phyloP scores from a whole-genome alignment of 2,329 filamentous ascomycete species.

The Ceratocystis alfenasii region DNA sequence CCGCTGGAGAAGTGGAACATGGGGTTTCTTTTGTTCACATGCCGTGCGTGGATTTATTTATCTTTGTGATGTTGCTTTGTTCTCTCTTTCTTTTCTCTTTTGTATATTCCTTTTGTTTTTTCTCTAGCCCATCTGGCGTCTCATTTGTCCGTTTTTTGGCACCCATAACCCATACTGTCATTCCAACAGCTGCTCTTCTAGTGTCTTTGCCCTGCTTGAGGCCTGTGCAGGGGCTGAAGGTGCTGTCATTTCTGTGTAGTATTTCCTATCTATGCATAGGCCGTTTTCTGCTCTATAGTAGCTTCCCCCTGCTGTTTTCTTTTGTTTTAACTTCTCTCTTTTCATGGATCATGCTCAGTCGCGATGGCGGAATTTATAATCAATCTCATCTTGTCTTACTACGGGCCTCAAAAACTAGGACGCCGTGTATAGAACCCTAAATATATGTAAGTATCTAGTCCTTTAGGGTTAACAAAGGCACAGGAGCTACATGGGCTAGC shows the following conservation, averaged over 20 bases:
- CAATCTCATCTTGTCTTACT: neutral
- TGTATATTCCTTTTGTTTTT: neutral
- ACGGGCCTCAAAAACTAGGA: neutral
- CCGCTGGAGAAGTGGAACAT: too few species aligned
- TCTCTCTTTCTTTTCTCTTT: neutral
- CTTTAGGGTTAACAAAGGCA: neutral
- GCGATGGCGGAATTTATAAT: too few species aligned
- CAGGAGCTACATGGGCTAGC: neutral
- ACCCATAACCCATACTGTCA: neutral
- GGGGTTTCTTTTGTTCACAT: neutral
- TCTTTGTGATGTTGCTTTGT: neutral
- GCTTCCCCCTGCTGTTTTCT: too few species aligned
- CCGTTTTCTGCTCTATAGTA: too few species aligned
- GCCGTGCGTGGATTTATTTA: neutral
- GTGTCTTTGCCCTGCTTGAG: neutral
- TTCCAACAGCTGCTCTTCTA: neutral
- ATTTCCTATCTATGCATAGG: too few species aligned
- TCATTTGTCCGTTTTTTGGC: constrained; percentile 11
- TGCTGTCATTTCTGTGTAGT: too few species aligned
- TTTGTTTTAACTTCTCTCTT: too few species aligned
- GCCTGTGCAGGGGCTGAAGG: neutral
- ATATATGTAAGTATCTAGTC: too few species aligned
- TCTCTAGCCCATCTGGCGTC: neutral
- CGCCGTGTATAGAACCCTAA: neutral
- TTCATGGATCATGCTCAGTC: too few species aligned